These are phyloP conservation scores for Tulasnella sp. DNA, from an alignment of 768 basidiomycete genomes.

Conservation along the genomic window DNA sequence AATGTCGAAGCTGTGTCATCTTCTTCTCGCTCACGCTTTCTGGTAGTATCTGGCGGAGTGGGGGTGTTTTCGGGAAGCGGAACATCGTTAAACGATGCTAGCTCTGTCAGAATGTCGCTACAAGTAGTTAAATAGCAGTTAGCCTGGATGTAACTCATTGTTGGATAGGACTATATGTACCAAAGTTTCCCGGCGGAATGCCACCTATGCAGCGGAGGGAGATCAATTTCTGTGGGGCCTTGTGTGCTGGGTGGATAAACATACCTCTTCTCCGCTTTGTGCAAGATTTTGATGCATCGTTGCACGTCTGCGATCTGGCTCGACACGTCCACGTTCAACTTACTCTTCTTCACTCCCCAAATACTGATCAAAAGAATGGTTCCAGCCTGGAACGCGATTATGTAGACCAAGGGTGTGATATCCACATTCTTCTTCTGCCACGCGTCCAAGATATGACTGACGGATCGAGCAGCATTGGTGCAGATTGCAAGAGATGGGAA, in stretches of 20 bases:
- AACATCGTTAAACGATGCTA: slow-evolving; percentile 14
- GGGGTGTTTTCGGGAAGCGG: slow-evolving; percentile 13
- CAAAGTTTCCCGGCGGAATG: slow-evolving; percentile 14
- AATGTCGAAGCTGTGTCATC: background rate
- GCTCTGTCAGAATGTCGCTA: slow-evolving; percentile 15
- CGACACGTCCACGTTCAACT: slow-evolving; percentile 32
- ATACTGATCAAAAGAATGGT: slow-evolving; percentile 54
- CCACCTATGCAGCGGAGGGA: slow-evolving; percentile 3
- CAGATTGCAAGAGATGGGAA: slow-evolving; percentile 67
- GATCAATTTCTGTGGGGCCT: background rate
- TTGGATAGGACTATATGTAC: background rate
- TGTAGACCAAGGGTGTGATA: slow-evolving; percentile 28
- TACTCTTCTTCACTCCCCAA: slow-evolving; percentile 46
- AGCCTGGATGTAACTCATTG: background rate
- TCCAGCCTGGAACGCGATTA: slow-evolving; percentile 35
- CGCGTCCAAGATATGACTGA: slow-evolving; percentile 56
- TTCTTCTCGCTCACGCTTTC: slow-evolving; percentile 9
- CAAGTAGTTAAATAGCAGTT: background rate
- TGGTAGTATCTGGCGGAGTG: slow-evolving; percentile 9
- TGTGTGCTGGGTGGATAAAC: background rate
- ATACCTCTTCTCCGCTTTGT: slow-evolving; percentile 27
- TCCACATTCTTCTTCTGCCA: slow-evolving; percentile 28
- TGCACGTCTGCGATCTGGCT: slow-evolving; percentile 50
- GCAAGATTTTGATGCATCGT: slow-evolving; percentile 43
- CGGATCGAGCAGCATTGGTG: slow-evolving; percentile 71